Percentiles rank a stretch among this genome's conserved stretches.
Conservation (phyloP, 202 grass and related monocot species). For the Brachypodium distachyon region DNA sequence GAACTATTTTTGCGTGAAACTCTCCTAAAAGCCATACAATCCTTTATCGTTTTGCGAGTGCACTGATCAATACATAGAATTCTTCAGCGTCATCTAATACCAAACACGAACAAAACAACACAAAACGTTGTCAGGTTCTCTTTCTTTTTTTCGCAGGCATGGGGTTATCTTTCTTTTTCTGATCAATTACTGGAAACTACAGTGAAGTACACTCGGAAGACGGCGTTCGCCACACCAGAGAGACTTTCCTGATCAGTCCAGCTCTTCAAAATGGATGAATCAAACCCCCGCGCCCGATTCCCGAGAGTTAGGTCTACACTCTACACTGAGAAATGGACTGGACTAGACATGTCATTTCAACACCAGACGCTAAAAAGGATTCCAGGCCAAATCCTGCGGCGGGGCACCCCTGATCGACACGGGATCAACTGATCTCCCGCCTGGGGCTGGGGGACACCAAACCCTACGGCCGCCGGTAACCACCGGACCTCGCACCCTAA, state of each 20-base stretch:
- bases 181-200: not conserved
- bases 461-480: not conserved
- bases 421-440: constrained; percentile 17
- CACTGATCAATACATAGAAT: not conserved
- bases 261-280: not conserved
- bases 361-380: not conserved
- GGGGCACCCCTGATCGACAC: not conserved
- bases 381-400: not conserved
- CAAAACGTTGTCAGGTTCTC: not conserved
- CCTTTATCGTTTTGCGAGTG: not conserved
- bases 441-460: not conserved
- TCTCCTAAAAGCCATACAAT: not conserved
- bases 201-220: not conserved
- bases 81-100: not conserved
- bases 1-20: not conserved
- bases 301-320: not conserved
- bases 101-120: not conserved
- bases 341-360: not conserved
- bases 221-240: not conserved
- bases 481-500: not conserved
- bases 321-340: not conserved
- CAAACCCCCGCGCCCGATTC: not conserved
- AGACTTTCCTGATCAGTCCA: not conserved
- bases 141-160: too few relatives aligned
- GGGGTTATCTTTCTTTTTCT: too few relatives aligned